Conservation (phyloP, 805 yeast species). For the Allodekkera sacchari region DNA sequence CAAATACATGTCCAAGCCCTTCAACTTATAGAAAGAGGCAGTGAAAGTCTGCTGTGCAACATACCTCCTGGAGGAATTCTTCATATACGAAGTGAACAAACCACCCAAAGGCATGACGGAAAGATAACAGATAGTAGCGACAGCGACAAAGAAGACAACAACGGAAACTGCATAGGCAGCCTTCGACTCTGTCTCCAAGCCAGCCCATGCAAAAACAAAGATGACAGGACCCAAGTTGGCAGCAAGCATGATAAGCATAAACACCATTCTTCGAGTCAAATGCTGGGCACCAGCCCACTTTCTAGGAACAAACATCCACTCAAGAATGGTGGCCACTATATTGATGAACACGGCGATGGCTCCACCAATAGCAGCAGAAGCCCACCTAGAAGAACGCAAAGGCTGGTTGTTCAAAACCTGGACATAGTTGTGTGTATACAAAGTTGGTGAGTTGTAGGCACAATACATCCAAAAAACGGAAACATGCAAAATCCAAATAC, state of each 20-base stretch:
- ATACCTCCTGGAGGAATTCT: conserved; percentile 76
- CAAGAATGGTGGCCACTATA: conserved; percentile 79
- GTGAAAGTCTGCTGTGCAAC: conserved; percentile 95
- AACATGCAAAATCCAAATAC: conserved; percentile 95
- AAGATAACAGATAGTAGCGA: conserved; percentile 78
- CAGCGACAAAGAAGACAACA: conserved; percentile 82
- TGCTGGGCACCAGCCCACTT: conserved; percentile 99
- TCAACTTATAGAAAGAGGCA: conserved; percentile 73
- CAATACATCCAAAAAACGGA: conserved; percentile 91
- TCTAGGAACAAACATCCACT: conserved; percentile 96
- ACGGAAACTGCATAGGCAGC: conserved; percentile 75
- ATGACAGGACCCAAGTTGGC: conserved; percentile 80
- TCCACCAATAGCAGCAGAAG: conserved; percentile 90
- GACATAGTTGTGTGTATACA: conserved; percentile 80
- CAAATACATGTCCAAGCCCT: conserved; percentile 92
- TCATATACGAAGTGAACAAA: conserved; percentile 85
- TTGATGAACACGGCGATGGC: conserved; percentile 74
- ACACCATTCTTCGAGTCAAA: conserved; percentile 77
- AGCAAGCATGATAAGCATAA: conserved; percentile 56
- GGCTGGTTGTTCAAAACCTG: conserved; percentile 84
- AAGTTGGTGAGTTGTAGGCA: conserved; percentile 85
- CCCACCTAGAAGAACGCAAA: conserved; percentile 86
- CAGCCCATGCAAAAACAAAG: conserved; percentile 77
- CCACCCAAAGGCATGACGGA: conserved; percentile 96
- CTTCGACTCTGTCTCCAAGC: conserved; percentile 53